Evolutionary conservation across 2,329 filamentous ascomycete genomes (phyloP).

Genomic region (Venturia pyrina): DNA sequence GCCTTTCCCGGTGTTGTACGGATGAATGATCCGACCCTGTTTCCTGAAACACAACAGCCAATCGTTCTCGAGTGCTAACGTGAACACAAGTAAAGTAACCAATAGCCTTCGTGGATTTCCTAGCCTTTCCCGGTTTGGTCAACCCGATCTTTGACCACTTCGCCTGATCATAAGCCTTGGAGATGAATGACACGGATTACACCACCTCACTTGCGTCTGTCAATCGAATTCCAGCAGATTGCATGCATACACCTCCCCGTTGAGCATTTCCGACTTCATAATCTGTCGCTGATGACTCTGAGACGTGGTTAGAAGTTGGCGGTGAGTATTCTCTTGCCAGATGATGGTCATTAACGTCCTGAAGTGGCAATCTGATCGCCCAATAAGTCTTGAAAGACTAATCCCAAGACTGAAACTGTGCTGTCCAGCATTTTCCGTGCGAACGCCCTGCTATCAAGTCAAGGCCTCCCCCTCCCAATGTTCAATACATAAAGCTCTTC

Average conservation of each 20-base stretch:
- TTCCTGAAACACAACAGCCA: too few relatives aligned
- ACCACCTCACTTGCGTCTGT: not conserved
- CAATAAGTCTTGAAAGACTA: not conserved
- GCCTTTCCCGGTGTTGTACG: too few relatives aligned
- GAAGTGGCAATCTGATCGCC: not conserved
- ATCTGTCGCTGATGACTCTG: not conserved
- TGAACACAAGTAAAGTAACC: not conserved
- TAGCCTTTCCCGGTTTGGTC: not conserved
- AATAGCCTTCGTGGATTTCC: not conserved
- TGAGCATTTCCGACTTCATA: not conserved
- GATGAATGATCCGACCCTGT: too few relatives aligned
- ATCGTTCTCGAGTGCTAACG: not conserved
- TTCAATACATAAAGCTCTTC: not conserved
- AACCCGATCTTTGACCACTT: not conserved
- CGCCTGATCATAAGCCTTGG: not conserved
- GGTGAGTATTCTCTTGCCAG: not conserved
- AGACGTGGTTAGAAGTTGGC: not conserved
- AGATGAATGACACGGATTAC: not conserved
- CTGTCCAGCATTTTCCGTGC: too few relatives aligned
- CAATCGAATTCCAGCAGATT: not conserved
- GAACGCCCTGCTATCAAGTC: not conserved
- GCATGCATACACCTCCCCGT: not conserved
- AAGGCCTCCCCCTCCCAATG: not conserved
- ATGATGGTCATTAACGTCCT: not conserved
- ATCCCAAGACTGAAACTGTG: not conserved